Evolutionary conservation across 1,284 basidiomycete species (phyloP).

Genomic region (Cutaneotrichosporon arboriforme): DNA sequence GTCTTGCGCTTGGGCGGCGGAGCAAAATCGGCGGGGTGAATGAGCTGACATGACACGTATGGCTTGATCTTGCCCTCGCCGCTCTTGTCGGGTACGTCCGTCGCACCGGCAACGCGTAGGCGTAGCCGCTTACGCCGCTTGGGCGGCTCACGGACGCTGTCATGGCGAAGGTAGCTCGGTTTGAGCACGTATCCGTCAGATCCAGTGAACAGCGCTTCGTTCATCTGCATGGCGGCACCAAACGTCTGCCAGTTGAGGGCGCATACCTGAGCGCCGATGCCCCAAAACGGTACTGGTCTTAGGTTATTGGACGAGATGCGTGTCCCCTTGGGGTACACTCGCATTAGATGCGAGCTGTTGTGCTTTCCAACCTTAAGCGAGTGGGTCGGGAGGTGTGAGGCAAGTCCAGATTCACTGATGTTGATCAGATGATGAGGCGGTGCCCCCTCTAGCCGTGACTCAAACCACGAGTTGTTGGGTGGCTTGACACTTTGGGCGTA

Average conservation of each 20-base stretch:
- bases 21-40: constrained; percentile 13
- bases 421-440: constrained; percentile 19
- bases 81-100: constrained; percentile 6
- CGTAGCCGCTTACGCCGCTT: constrained; percentile 3
- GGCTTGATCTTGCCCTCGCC: constrained; percentile 7
- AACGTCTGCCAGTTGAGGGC: constrained; percentile 98
- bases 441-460: constrained; percentile 3
- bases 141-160: not conserved
- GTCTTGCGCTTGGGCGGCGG: constrained; percentile 20
- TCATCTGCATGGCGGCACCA: constrained; percentile 64
- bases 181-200: constrained; percentile 86
- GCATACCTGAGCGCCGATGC: constrained; percentile 81
- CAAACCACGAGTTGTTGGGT: constrained; percentile 14
- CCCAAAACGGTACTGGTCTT: constrained; percentile 85
- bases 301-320: constrained; percentile 82
- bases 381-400: constrained; percentile 5
- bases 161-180: constrained; percentile 51
- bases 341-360: constrained; percentile 73
- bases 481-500: constrained; percentile 19
- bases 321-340: constrained; percentile 83
- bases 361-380: constrained; percentile 58
- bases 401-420: constrained; percentile 15
- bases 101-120: constrained; percentile 13
- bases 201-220: constrained; percentile 85
- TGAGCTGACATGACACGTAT: constrained; percentile 17